Evolutionary conservation across 75 land plant species (phyloP).

Genomic region (Adiantum capillusveneris): DNA sequence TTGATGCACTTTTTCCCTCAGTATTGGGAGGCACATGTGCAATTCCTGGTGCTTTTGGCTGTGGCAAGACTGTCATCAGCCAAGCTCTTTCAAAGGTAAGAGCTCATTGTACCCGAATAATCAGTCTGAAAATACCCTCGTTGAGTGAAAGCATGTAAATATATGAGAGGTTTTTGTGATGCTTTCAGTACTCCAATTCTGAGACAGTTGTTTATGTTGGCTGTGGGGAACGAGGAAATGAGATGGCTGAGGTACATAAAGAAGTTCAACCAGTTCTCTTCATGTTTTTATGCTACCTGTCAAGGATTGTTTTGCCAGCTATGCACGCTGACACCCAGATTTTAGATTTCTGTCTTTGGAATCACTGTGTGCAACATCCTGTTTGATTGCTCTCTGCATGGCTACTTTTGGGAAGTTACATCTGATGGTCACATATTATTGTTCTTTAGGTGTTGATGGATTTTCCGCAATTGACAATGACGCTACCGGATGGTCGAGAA

Average conservation of each 20-base stretch:
- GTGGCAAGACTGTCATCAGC: slow-evolving; percentile 99
- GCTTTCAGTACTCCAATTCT: slow-evolving; percentile 92
- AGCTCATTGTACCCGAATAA: background rate
- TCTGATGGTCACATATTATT: too few species aligned
- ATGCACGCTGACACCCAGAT: too few species aligned
- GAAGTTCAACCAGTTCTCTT: too few species aligned
- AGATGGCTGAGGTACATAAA: slow-evolving; percentile 98
- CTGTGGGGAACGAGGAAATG: slow-evolving; percentile 99
- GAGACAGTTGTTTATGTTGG: slow-evolving; percentile 98
- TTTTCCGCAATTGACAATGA: slow-evolving; percentile 99
- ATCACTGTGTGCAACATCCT: too few species aligned
- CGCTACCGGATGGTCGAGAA: slow-evolving; percentile 99
- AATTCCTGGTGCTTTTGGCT: slow-evolving; percentile 99
- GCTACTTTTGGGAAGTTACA: too few species aligned
- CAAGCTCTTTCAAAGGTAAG: slow-evolving; percentile 98
- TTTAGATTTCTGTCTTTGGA: too few species aligned
- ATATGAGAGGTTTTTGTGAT: too few species aligned
- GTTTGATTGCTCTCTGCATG: too few species aligned
- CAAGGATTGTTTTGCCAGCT: too few species aligned
- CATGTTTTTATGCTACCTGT: too few species aligned
- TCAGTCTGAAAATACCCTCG: background rate
- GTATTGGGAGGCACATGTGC: slow-evolving; percentile 99
- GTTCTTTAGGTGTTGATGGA: slow-evolving; percentile 89
- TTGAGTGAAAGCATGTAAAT: too few species aligned
- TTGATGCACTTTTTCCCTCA: slow-evolving; percentile 99